Percentiles rank a stretch among this genome's conserved stretches.
Conservation (phyloP, 2,329 filamentous ascomycete species). For the Xylariaceae sp. region DNA sequence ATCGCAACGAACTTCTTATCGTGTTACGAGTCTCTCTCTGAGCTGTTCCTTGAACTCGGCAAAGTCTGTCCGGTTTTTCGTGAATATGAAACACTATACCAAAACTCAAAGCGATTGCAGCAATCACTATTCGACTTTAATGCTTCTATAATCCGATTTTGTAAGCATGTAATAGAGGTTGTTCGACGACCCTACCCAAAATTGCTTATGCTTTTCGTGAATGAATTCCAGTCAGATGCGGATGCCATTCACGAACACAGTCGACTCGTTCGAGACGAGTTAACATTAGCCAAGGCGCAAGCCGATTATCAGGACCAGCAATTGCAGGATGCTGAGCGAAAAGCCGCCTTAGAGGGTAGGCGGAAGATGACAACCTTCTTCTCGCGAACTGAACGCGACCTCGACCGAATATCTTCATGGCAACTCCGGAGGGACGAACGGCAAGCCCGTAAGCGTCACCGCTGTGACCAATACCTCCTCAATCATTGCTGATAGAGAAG, state of each 20-base stretch:
- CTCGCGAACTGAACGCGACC: background rate
- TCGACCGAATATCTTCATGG: background rate
- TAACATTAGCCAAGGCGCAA: background rate
- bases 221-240: background rate
- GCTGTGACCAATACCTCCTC: background rate
- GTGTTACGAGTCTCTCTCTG: conserved; percentile 49
- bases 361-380: background rate
- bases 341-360: background rate
- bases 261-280: background rate
- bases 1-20: conserved; percentile 44
- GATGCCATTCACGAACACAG: background rate
- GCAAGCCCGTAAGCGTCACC: background rate
- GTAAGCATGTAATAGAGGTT: conserved; percentile 40
- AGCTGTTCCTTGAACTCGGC: conserved; percentile 46
- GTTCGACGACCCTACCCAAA: conserved; percentile 23
- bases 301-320: background rate
- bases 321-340: background rate
- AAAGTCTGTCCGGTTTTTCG: conserved; percentile 45
- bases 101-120: conserved; percentile 43
- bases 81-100: conserved; percentile 48
- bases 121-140: conserved; percentile 45
- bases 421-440: background rate
- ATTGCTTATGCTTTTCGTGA: background rate
- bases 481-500: background rate
- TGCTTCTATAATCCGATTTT: conserved; percentile 45